Percentiles rank a stretch among this genome's conserved stretches.
These are phyloP conservation scores for Coemansia sp. DNA, from an alignment of 192 early-diverging fungal genomes.

Conservation along the genomic window DNA sequence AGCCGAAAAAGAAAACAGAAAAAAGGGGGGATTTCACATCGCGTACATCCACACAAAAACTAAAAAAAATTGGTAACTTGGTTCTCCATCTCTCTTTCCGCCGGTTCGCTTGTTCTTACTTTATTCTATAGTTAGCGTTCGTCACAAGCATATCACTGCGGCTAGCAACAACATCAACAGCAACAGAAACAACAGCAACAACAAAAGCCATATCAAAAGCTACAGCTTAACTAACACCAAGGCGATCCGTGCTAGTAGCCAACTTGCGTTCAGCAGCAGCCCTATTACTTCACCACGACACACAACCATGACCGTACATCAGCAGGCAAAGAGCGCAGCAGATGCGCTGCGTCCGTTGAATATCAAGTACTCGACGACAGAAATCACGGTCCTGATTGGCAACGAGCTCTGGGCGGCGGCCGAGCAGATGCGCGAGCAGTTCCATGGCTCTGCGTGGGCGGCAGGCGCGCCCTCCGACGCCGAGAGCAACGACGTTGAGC, in stretches of 20 bases:
- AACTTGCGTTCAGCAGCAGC: constrained; percentile 1
- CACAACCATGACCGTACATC: constrained; percentile 33
- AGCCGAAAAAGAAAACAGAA: neutral
- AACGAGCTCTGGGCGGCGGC: constrained; percentile 85
- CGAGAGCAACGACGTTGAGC: constrained; percentile 63
- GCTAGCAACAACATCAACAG: neutral
- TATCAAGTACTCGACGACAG: constrained; percentile 74
- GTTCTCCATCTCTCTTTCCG: neutral
- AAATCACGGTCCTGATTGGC: constrained; percentile 81
- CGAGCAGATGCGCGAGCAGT: constrained; percentile 80
- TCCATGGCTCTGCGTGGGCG: constrained; percentile 50
- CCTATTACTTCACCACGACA: constrained; percentile 1
- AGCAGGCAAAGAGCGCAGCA: constrained; percentile 41
- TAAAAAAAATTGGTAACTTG: neutral
- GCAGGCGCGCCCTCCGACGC: constrained; percentile 48
- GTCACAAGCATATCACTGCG: neutral
- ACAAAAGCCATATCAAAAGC: neutral
- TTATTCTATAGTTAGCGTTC: neutral
- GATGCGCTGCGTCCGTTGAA: constrained; percentile 70
- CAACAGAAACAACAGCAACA: neutral
- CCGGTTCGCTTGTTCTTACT: neutral
- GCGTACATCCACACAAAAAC: neutral
- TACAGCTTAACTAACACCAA: neutral
- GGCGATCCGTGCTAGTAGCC: neutral
- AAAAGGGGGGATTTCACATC: neutral